Conservation (phyloP, 306 rosid species). For the Lathyrus sativus region DNA sequence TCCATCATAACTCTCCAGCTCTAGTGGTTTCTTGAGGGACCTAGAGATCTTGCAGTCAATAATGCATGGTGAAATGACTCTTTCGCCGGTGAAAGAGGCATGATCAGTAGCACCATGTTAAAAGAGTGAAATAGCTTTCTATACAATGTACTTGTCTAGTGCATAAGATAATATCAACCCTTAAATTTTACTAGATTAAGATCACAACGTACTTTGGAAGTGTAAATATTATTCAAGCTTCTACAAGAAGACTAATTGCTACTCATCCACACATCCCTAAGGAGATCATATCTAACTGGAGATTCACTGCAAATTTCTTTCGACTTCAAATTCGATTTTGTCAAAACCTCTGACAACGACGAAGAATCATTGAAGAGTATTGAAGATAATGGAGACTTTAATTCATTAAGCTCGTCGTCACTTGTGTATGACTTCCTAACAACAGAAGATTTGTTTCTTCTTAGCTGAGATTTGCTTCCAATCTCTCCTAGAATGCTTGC, state of each 20-base stretch:
- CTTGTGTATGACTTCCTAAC: slow-evolving; percentile 81
- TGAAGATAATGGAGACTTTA: slow-evolving; percentile 69
- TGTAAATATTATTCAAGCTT: background rate
- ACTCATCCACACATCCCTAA: slow-evolving; percentile 77
- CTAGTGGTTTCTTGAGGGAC: too few species aligned
- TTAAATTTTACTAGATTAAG: too few species aligned
- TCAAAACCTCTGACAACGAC: slow-evolving; percentile 41
- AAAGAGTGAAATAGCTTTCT: too few species aligned
- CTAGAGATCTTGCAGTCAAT: too few species aligned
- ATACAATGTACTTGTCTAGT: too few species aligned
- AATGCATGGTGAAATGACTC: too few species aligned
- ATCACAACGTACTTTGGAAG: too few species aligned
- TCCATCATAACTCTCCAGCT: too few species aligned
- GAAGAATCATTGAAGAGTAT: slow-evolving; percentile 43
- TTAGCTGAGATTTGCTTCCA: slow-evolving; percentile 66
- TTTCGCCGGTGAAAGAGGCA: too few species aligned
- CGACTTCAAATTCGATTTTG: slow-evolving; percentile 44
- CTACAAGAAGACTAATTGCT: slow-evolving; percentile 41
- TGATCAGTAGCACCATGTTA: too few species aligned
- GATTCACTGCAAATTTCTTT: slow-evolving; percentile 51
- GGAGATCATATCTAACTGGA: slow-evolving; percentile 80
- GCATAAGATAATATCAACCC: too few species aligned
- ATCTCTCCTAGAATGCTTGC: slow-evolving; percentile 52
- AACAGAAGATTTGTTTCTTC: slow-evolving; percentile 76
- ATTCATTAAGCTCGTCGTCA: slow-evolving; percentile 90